These are phyloP conservation scores for Toxoplasma gondii DNA, from an alignment of 169 alveolate species.

Conservation along the genomic window DNA sequence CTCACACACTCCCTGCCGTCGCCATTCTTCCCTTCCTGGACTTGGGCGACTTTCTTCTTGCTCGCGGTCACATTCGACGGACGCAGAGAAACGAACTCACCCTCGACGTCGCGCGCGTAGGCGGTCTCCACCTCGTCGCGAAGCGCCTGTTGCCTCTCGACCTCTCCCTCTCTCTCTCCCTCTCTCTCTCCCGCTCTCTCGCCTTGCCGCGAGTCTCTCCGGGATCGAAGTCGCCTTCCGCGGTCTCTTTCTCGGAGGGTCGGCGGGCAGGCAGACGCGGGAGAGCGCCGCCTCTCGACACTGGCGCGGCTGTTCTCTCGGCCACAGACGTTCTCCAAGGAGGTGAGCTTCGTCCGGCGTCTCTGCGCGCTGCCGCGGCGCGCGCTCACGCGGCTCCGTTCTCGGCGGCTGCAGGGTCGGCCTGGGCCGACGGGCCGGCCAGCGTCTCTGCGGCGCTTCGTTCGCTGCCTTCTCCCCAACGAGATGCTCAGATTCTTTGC, in stretches of 20 bases:
- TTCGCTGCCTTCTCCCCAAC: neutral
- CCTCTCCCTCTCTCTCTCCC: neutral
- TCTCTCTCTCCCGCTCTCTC: neutral
- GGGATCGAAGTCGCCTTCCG: no score
- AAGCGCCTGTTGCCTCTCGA: conserved; percentile 48
- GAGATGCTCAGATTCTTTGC: neutral
- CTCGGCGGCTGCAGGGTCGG: neutral
- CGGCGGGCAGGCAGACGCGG: no score
- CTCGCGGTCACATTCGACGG: conserved; percentile 63
- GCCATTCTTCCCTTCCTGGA: conserved; percentile 59
- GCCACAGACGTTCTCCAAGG: neutral
- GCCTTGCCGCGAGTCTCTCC: no score
- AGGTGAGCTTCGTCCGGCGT: neutral
- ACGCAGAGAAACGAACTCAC: conserved; percentile 72
- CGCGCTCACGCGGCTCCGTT: conserved; percentile 16
- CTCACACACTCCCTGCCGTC: neutral
- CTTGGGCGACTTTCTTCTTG: conserved; percentile 73
- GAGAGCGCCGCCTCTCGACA: no score
- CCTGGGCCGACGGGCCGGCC: neutral
- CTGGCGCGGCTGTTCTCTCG: neutral
- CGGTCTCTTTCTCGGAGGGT: no score
- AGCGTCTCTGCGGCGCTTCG: neutral
- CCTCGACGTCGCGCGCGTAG: conserved; percentile 38
- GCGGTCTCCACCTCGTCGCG: conserved; percentile 55
- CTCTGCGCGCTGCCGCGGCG: neutral